Evolutionary conservation across 306 rosid genomes (phyloP), one percentile per base, ranked within the genome.

Genomic region (Rosa rugosa): DNA sequence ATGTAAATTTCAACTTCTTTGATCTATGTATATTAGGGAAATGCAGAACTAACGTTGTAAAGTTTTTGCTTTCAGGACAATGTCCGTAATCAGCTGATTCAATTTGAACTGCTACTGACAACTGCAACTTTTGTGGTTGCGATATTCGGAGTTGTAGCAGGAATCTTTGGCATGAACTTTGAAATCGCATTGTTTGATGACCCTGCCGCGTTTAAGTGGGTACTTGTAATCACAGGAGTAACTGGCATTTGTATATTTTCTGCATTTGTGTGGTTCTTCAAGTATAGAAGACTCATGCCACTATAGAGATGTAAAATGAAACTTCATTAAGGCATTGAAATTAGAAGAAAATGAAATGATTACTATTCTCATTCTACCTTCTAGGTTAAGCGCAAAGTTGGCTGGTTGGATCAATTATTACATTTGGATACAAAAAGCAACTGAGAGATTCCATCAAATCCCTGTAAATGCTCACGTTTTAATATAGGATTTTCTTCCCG

Each of bases 81-180:
- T 66, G 98, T 96, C 13, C 92, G 99, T 44, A 96, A 96, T 54
- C 99, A 93, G 91, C 94, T 96, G 81, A 96, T 96, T 81, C 99
- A 96, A 75, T 96, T 96, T 75, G 99, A 96, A 86, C 94, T 96
- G 51, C 86, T 96, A 73, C 95, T 96, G 70, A 96, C 99, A 47
- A 93, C 99, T 38, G 99, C 96, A 51, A 96, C 99, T 46, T 91
- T 96, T 83, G 99, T 93, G 46, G 99, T 93, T 65, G 99, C 99
- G 11, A 93, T 96, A 42, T 93, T 93, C 79, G 99, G 99, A 34
- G 98, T 93, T 81, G 99, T 96, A 49, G 99, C 99, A 5, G 98
- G 99, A 83, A 76, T 93, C 47, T 96, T 96, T 65, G 99, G 99
- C 71, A 96, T 96, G 99, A 96, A 96, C 80, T 96, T 96, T 71